Conservation (phyloP, 495 filamentous ascomycete genomes). For the Daldinia grandis region DNA sequence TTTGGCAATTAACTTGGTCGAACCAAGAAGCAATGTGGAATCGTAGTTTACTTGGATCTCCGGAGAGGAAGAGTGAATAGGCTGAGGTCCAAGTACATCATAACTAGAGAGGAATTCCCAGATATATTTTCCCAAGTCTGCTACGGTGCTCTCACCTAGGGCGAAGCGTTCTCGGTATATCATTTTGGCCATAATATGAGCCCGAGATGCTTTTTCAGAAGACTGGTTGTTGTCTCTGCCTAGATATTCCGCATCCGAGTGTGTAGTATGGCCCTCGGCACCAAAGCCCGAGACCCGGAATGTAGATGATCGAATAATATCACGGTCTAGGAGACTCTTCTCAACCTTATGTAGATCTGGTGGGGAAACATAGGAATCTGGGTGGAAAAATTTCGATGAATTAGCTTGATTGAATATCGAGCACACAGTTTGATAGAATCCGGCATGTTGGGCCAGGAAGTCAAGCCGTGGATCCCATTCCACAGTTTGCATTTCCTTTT, state of each 20-base stretch:
- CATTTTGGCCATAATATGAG: constrained; percentile 23
- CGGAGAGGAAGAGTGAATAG: not conserved
- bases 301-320: constrained; percentile 55
- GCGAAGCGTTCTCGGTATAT: not conserved
- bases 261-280: constrained; percentile 55
- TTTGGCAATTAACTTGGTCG: constrained; percentile 25
- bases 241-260: constrained; percentile 48
- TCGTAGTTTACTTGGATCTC: constrained; percentile 22
- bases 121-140: not conserved
- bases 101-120: not conserved
- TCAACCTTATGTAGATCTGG: not conserved
- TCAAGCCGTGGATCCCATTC: constrained; percentile 45
- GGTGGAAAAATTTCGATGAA: constrained; percentile 42
- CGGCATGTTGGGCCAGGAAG: constrained; percentile 60
- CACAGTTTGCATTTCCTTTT: constrained; percentile 43
- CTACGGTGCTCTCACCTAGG: not conserved
- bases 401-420: constrained; percentile 55
- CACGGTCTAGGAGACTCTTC: constrained; percentile 49
- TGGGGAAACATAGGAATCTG: not conserved
- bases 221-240: constrained; percentile 36
- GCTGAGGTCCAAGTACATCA: not conserved
- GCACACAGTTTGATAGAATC: constrained; percentile 52
- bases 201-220: constrained; percentile 14
- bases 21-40: constrained; percentile 26
- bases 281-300: constrained; percentile 63